These are phyloP conservation scores for Camelina laxa DNA, from an alignment of 345 rosid species.

Conservation along the genomic window DNA sequence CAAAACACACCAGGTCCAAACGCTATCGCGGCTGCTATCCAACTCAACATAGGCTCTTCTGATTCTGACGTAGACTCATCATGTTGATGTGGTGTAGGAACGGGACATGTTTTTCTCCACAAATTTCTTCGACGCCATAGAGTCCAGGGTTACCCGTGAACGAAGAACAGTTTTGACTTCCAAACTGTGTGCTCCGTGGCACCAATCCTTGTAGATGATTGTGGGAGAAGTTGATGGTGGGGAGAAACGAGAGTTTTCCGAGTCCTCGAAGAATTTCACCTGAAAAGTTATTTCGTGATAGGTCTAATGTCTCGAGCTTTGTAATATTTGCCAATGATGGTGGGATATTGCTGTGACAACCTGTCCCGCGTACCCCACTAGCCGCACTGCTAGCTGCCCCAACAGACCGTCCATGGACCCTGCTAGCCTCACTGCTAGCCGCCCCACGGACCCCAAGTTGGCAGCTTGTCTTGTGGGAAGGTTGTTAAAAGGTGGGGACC, in stretches of 20 bases:
- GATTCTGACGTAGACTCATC: background rate
- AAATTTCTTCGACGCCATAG: background rate
- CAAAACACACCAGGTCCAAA: background rate
- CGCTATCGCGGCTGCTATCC: background rate
- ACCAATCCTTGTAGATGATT: slow-evolving; percentile 14
- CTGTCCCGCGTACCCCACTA: no score
- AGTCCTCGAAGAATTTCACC: slow-evolving; percentile 18
- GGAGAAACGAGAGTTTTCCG: background rate
- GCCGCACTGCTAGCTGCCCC: no score
- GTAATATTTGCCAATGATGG: background rate
- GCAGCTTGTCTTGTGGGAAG: no score
- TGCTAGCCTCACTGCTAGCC: no score
- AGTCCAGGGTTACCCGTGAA: slow-evolving; percentile 7
- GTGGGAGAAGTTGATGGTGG: slow-evolving; percentile 20
- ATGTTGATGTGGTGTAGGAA: background rate
- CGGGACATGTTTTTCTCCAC: background rate
- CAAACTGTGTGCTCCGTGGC: slow-evolving; percentile 15
- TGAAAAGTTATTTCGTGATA: slow-evolving; percentile 3
- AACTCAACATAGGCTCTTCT: background rate
- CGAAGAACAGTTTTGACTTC: slow-evolving; percentile 3
- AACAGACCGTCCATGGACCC: no score
- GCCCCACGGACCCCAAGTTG: no score
- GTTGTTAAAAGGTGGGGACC: no score
- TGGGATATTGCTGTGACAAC: no score
- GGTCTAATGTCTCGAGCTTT: slow-evolving; percentile 11